Evolutionary conservation across 495 filamentous ascomycete genomes (phyloP), one percentile per base, ranked within the genome.

Genomic region (Hypoxylon lienhwacheense): DNA sequence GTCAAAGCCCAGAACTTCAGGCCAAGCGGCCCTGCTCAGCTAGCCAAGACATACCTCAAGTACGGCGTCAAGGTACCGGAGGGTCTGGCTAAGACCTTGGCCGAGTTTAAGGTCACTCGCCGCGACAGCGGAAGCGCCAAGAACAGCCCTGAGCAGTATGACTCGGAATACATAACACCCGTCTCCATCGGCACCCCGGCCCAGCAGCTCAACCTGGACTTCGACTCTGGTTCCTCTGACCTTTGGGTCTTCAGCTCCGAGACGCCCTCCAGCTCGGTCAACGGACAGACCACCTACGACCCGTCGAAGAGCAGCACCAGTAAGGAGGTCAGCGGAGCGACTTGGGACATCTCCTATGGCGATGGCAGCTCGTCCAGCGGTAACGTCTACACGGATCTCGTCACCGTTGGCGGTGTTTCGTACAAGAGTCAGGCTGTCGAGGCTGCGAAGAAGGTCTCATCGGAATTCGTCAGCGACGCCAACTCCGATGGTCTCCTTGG

Each of bases 151-250:
- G 75, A 81, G 61, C 47, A 66, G 14, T 68, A 79, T 56, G 85
- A 88, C 55, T 55, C 63, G 12, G 75, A 84, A 63, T 89, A 88
- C 59, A 66, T 88, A 35, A 81, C 75, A 35, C 82, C 84, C 19
- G 84, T 89, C 47, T 72, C 65, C 6, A 70, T 88, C 49, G 86
- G 85, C 36, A 66, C 60, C 0, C 66, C 66, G 40, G 71, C 71
- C 16, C 77, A 79, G 31, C 75, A 72, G 11, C 60, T 88, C 61
- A 79, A 83, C 63, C 53, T 88, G 48, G 82, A 87, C 62, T 78
- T 87, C 60, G 86, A 89, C 56, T 88, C 85, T 34, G 86, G 86
- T 7, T 85, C 81, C 29, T 83, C 85, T 17, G 86, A 89, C 70
- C 79, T 89, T 77, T 88, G 65, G 65, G 65, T 67, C 21, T 67